Evolutionary conservation across 1,139 yeast genomes (phyloP), one percentile per base, ranked within the genome.

Genomic region (Hyphopichia wangnamkhiaoensis): DNA sequence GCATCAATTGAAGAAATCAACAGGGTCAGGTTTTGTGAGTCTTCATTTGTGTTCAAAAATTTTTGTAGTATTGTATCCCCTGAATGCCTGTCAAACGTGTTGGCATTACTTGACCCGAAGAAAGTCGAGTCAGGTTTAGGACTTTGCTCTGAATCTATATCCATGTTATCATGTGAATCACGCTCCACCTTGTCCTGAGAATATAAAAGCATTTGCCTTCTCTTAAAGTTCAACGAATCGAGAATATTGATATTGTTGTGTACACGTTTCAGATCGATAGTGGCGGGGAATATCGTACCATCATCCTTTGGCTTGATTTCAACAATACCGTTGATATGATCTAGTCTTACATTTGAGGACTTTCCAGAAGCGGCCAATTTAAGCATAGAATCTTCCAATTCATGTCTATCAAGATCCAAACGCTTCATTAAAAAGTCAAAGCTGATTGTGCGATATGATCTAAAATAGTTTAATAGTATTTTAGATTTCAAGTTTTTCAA

Each of bases 321-420:
- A 27, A 65, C 50, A 21, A 44, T 37, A n/a, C 61, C 58, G 25
- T 68, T 62, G 1, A 67, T 58, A 36, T 70, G 65, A 52, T 83
- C 82, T 10, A 83, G 54, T 35, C 68, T 68, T 9, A 74, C 64
- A 31, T 64, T 56, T 4, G 61, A 53, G 7, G 81, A 49, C 40
- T 65, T 62, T 3, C 81, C 82, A 24, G 65, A 65, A 31, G 70
- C 64, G 19, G 75, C 72, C 35, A 82, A 55, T 40, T 62, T 68
- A 3, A 56, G 38, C 21, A 73, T 50, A 6, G 74, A 55, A 10
- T 59, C 57, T 37, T 71, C 74, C 17, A 79, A 59, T 28, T 66
- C 65, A 3, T 51, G 50, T 12, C 47, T 58, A 27, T 53, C 43
- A 12, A 60, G 37, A 12, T 53, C 46, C 24, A 71, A 52, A 28